A percentile compares a stretch with the other conserved stretches of the same genome.
Conservation (phyloP, 2,329 filamentous ascomycete genomes). For the Neonectria magnoliae region DNA sequence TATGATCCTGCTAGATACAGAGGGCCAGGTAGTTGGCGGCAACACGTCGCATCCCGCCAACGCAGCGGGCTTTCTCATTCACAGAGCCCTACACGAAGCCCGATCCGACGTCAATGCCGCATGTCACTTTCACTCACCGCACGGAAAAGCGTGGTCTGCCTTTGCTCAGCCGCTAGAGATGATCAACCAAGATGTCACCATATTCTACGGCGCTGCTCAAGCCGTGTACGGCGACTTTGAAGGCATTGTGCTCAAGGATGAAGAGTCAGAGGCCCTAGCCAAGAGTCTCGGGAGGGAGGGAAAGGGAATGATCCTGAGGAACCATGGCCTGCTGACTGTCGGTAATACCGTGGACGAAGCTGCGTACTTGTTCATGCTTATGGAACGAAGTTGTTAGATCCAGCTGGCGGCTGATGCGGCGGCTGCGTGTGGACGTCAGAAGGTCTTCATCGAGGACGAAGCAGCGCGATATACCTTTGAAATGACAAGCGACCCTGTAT, state of each 20-base stretch:
- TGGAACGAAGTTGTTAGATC: constrained; percentile 19
- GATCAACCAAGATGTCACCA: constrained; percentile 71
- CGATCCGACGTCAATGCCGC: constrained; percentile 70
- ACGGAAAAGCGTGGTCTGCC: constrained; percentile 71
- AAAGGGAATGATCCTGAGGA: constrained; percentile 51
- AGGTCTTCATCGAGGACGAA: constrained; percentile 9
- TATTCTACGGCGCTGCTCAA: constrained; percentile 66
- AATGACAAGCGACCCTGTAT: constrained; percentile 28
- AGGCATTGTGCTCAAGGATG: constrained; percentile 60
- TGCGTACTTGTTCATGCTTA: constrained; percentile 16
- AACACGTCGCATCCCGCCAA: constrained; percentile 67
- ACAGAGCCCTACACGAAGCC: constrained; percentile 70
- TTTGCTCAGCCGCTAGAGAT: constrained; percentile 72
- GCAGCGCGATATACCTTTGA: constrained; percentile 15
- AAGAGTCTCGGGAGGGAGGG: constrained; percentile 63
- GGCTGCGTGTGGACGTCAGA: constrained; percentile 1
- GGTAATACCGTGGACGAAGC: constrained; percentile 21
- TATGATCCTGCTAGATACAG: constrained; percentile 67
- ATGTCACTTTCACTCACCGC: constrained; percentile 72
- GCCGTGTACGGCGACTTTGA: constrained; percentile 65
- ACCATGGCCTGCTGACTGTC: constrained; percentile 22
- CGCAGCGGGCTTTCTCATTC: constrained; percentile 73
- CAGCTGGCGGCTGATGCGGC: constrained; percentile 21
- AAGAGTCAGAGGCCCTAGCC: constrained; percentile 70
- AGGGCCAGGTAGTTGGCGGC: constrained; percentile 11